Evolutionary conservation across 2,329 filamentous ascomycete species (phyloP).

Genomic region (Arthrinium puccinioides): DNA sequence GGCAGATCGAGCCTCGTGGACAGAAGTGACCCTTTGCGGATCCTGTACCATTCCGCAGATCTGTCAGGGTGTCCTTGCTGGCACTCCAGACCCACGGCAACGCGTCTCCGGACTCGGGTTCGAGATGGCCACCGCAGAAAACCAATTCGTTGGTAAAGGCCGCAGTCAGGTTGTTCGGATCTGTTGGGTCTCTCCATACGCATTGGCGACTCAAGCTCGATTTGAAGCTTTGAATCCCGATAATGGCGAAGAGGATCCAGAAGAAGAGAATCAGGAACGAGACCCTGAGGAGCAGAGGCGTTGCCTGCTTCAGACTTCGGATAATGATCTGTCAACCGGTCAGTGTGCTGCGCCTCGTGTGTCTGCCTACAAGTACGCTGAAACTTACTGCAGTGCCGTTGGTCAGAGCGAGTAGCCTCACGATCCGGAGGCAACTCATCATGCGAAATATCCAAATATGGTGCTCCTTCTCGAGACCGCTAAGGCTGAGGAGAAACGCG

Average conservation of each 20-base stretch:
- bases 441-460: slow-evolving; percentile 91
- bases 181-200: slow-evolving; percentile 63
- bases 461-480: slow-evolving; percentile 58
- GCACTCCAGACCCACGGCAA: slow-evolving; percentile 60
- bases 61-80: slow-evolving; percentile 26
- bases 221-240: slow-evolving; percentile 95
- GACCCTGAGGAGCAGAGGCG: slow-evolving; percentile 84
- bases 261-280: slow-evolving; percentile 95
- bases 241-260: slow-evolving; percentile 94
- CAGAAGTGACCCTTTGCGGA: slow-evolving; percentile 81
- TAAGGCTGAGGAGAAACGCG: slow-evolving; percentile 66
- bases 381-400: slow-evolving; percentile 77
- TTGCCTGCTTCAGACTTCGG: slow-evolving; percentile 89
- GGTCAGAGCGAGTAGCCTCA: slow-evolving; percentile 84
- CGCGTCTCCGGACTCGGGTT: slow-evolving; percentile 46
- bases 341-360: no score
- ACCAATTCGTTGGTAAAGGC: slow-evolving; percentile 59
- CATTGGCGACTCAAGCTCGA: slow-evolving; percentile 71
- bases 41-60: slow-evolving; percentile 42
- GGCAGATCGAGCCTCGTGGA: slow-evolving; percentile 73
- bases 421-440: slow-evolving; percentile 89
- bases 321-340: slow-evolving; percentile 66
- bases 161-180: slow-evolving; percentile 45
- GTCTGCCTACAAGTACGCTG: no score
- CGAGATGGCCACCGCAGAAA: slow-evolving; percentile 80